Evolutionary conservation across 2,329 filamentous ascomycete genomes (phyloP).

Genomic region (Talaromyces sp.): DNA sequence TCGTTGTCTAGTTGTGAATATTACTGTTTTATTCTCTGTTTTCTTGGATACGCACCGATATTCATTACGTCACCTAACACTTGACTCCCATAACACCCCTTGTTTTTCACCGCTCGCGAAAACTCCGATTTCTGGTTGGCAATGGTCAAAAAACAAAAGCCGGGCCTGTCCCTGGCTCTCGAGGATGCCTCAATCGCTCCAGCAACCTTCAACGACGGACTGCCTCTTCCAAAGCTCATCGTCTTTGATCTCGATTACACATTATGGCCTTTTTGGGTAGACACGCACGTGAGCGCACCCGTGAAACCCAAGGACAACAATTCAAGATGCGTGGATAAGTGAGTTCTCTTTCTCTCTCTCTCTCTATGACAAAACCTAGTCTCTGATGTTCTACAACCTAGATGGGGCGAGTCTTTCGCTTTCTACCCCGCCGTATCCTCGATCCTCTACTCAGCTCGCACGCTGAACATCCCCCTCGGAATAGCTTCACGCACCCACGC

Average conservation of each 20-base stretch:
- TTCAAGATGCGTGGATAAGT: slow-evolving; percentile 40
- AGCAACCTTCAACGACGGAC: slow-evolving; percentile 57
- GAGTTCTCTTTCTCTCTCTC: slow-evolving; percentile 5
- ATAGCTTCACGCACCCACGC: slow-evolving; percentile 77
- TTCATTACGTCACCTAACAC: neutral
- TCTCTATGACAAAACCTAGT: neutral
- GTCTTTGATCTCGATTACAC: slow-evolving; percentile 98
- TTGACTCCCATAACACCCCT: neutral
- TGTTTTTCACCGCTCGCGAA: neutral
- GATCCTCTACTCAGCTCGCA: slow-evolving; percentile 59
- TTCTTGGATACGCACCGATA: neutral
- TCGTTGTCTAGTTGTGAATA: neutral
- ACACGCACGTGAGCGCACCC: slow-evolving; percentile 79
- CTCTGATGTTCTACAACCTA: slow-evolving; percentile 16
- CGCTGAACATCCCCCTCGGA: slow-evolving; percentile 54
- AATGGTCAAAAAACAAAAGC: slow-evolving; percentile 29
- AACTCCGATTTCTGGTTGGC: neutral
- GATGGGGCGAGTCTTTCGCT: slow-evolving; percentile 59
- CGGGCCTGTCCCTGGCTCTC: slow-evolving; percentile 25
- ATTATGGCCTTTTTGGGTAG: slow-evolving; percentile 98
- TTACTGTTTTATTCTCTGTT: neutral
- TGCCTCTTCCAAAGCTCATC: slow-evolving; percentile 73
- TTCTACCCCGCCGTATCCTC: slow-evolving; percentile 67
- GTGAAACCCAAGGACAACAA: slow-evolving; percentile 57
- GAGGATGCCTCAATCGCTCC: slow-evolving; percentile 39